Evolutionary conservation across 495 filamentous ascomycete genomes (phyloP).

Genomic region (Penicillium canescens): DNA sequence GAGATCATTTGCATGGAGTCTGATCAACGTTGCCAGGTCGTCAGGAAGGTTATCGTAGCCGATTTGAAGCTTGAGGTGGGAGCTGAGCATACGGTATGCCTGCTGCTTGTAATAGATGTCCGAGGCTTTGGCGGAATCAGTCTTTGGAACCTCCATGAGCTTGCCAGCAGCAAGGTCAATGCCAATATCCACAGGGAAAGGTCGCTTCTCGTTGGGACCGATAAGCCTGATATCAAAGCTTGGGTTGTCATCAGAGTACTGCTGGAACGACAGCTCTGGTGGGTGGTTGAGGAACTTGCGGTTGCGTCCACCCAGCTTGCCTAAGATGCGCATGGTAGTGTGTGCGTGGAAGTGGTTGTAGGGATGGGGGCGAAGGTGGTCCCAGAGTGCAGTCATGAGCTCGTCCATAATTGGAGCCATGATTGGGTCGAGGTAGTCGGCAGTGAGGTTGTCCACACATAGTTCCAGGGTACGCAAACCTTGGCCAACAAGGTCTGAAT

Average conservation of each 20-base stretch:
- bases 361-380: conserved; percentile 86
- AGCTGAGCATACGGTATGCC: conserved; percentile 79
- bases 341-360: conserved; percentile 97
- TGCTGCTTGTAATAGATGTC: conserved; percentile 92
- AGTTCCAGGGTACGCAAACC: conserved; percentile 91
- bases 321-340: conserved; percentile 96
- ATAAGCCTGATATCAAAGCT: conserved; percentile 88
- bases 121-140: conserved; percentile 63
- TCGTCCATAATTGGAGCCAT: conserved; percentile 99
- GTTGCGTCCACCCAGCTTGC: conserved; percentile 94
- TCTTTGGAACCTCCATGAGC: conserved; percentile 74
- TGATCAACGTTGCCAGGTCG: conserved; percentile 78
- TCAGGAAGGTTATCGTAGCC: conserved; percentile 87
- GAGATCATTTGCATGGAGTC: conserved; percentile 86
- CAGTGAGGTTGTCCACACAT: conserved; percentile 96
- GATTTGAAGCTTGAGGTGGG: conserved; percentile 86
- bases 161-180: conserved; percentile 87
- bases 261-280: conserved; percentile 73
- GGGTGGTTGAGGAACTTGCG: conserved; percentile 91
- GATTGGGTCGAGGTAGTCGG: conserved; percentile 96
- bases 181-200: conserved; percentile 82
- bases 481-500: conserved; percentile 91
- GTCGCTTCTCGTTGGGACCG: conserved; percentile 80
- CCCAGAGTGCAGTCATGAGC: conserved; percentile 93
- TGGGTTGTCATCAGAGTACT: conserved; percentile 80